Conservation (phyloP, 305 asterid species). For the Fraxinus platypoda region DNA sequence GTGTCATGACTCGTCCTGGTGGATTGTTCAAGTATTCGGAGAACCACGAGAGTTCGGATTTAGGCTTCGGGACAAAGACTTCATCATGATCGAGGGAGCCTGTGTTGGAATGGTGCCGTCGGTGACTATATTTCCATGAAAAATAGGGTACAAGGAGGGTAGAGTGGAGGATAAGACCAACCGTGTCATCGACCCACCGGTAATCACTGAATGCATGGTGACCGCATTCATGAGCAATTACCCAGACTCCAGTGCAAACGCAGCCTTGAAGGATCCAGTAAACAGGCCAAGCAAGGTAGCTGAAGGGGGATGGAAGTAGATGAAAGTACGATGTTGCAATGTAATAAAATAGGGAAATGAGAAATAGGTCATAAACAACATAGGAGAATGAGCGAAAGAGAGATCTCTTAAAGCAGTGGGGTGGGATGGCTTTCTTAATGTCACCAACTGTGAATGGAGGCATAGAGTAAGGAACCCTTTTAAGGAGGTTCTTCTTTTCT, state of each 20-base stretch:
- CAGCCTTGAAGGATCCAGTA: constrained; percentile 61
- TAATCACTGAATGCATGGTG: constrained; percentile 69
- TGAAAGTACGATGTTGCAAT: constrained; percentile 42
- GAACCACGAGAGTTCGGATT: constrained; percentile 39
- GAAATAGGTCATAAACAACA: constrained; percentile 42
- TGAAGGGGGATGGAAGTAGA: constrained; percentile 38
- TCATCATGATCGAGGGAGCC: constrained; percentile 66
- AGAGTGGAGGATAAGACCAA: constrained; percentile 67
- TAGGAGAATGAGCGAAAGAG: constrained; percentile 49
- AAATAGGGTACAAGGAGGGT: constrained; percentile 59
- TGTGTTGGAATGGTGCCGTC: constrained; percentile 68
- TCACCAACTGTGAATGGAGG: constrained; percentile 61
- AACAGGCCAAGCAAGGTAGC: constrained; percentile 46
- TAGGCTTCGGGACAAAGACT: constrained; percentile 59
- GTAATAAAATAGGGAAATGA: constrained; percentile 39
- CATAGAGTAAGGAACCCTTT: constrained; percentile 47
- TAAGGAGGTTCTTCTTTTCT: constrained; percentile 26
- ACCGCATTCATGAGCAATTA: constrained; percentile 65
- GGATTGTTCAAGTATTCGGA: constrained; percentile 63
- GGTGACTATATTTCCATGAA: constrained; percentile 68
- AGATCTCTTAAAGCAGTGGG: constrained; percentile 59
- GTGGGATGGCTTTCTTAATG: constrained; percentile 60
- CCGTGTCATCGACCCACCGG: constrained; percentile 58
- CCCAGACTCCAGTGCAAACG: constrained; percentile 66
- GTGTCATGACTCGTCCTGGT: constrained; percentile 42